These are phyloP conservation scores for Teunomyces tritomae DNA, from an alignment of 805 yeast species.

Conservation along the genomic window DNA sequence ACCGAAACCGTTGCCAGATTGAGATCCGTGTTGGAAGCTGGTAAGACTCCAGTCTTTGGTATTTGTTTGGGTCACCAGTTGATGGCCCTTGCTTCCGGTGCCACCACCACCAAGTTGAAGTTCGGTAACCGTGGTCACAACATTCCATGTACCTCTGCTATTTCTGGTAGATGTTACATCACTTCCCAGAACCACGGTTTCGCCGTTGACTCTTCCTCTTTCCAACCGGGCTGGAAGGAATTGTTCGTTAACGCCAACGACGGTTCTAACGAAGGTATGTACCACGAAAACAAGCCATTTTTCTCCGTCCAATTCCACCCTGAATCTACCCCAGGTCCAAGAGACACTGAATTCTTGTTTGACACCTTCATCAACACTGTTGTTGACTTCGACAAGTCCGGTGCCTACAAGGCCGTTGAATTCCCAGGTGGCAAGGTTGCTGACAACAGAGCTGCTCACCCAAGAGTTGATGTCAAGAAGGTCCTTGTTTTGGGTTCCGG, in stretches of 20 bases:
- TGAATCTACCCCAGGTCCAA: slow-evolving; percentile 98
- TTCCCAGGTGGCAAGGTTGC: slow-evolving; percentile 87
- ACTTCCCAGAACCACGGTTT: slow-evolving; percentile 99
- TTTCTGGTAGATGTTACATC: slow-evolving; percentile 94
- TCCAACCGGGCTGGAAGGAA: slow-evolving; percentile 84
- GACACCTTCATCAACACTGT: slow-evolving; percentile 89
- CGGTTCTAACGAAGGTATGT: slow-evolving; percentile 97
- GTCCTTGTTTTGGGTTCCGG: slow-evolving; percentile 95
- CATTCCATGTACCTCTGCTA: slow-evolving; percentile 88
- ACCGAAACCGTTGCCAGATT: slow-evolving; percentile 62
- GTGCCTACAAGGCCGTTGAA: slow-evolving; percentile 63
- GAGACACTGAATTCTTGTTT: slow-evolving; percentile 96
- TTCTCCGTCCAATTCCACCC: slow-evolving; percentile 99
- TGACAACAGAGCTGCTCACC: slow-evolving; percentile 73
- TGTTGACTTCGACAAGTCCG: slow-evolving; percentile 56
- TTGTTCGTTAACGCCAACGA: slow-evolving; percentile 94
- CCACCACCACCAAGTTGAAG: slow-evolving; percentile 85
- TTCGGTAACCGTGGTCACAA: slow-evolving; percentile 99
- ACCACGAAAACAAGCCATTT: slow-evolving; percentile 80
- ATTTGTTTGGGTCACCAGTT: slow-evolving; percentile 98
- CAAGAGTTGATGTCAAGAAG: slow-evolving; percentile 82
- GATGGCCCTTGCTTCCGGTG: slow-evolving; percentile 93
- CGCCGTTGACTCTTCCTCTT: slow-evolving; percentile 84
- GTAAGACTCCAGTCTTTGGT: slow-evolving; percentile 90
- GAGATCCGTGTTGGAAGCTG: slow-evolving; percentile 53